Conservation (phyloP, 306 rosid species). For the Notholithocarpus densiflorus region DNA sequence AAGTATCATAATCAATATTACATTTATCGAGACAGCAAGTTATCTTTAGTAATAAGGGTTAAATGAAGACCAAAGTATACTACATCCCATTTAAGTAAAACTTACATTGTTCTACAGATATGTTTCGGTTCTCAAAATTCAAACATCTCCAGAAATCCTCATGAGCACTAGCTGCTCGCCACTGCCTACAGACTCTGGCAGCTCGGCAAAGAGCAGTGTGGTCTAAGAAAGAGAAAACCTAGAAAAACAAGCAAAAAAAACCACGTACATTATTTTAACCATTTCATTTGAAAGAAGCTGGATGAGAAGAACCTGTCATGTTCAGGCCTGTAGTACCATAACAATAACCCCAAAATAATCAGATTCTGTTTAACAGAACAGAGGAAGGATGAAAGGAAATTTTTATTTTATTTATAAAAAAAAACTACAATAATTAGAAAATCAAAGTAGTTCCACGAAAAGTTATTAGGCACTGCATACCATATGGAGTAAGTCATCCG, state of each 20-base stretch:
- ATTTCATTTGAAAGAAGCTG: too few species aligned
- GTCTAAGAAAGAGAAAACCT: conserved; percentile 98
- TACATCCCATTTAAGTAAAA: conserved; percentile 1
- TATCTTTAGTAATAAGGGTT: neutral
- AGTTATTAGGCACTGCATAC: conserved; percentile 29
- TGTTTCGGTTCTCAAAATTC: conserved; percentile 84
- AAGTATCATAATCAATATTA: neutral
- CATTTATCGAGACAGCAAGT: neutral
- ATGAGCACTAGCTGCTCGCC: conserved; percentile 94
- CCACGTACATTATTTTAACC: too few species aligned
- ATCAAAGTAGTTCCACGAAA: neutral
- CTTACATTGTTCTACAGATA: conserved; percentile 91
- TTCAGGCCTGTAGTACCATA: too few species aligned
- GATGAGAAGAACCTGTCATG: too few species aligned
- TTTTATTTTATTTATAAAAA: neutral
- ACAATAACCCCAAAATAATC: too few species aligned
- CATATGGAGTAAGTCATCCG: conserved; percentile 95
- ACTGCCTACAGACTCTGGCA: conserved; percentile 89
- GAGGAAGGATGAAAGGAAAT: neutral
- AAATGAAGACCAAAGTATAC: neutral
- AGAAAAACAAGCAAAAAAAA: neutral
- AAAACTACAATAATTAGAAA: neutral
- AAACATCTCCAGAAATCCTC: conserved; percentile 95
- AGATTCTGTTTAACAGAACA: neutral
- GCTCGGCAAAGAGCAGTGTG: conserved; percentile 87